phyloP scores from a whole-genome alignment of 1,139 yeast species.

The Nakaseomyces delphensis region DNA sequence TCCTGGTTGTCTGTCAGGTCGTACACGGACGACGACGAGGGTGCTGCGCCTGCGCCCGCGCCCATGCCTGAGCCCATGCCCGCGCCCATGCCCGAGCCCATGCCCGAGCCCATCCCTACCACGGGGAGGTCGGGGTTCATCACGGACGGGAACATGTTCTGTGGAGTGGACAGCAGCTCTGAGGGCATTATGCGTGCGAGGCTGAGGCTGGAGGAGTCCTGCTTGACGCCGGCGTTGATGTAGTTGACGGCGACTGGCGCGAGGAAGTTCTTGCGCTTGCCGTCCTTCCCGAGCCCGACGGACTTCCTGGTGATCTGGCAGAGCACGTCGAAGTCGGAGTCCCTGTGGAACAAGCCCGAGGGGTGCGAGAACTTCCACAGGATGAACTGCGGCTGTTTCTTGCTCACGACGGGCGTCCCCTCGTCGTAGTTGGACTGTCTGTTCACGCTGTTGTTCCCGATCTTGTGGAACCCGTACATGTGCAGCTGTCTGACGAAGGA shows the following conservation, averaged over 20 bases:
- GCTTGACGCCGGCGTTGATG: constrained; percentile 10
- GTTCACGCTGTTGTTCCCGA: constrained; percentile 16
- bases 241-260: constrained; percentile 23
- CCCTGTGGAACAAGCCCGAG: constrained; percentile 66
- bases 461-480: constrained; percentile 54
- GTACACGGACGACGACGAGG: no score
- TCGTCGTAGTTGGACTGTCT: constrained; percentile 8
- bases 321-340: constrained; percentile 47
- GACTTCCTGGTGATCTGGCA: constrained; percentile 28
- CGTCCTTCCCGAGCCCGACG: constrained; percentile 28
- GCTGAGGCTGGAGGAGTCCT: background rate
- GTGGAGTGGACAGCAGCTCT: no score
- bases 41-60: no score
- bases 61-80: no score
- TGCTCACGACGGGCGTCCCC: background rate
- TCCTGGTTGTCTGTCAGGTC: background rate
- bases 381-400: constrained; percentile 23
- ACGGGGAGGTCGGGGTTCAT: no score
- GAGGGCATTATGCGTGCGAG: background rate
- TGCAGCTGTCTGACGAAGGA: constrained; percentile 71
- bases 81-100: no score
- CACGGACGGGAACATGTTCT: no score
- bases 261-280: constrained; percentile 28
- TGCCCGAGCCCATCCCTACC: no score
- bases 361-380: constrained; percentile 88